Evolutionary conservation across 208 protist genomes (phyloP).

Genomic region (Crithidia brevicula): DNA sequence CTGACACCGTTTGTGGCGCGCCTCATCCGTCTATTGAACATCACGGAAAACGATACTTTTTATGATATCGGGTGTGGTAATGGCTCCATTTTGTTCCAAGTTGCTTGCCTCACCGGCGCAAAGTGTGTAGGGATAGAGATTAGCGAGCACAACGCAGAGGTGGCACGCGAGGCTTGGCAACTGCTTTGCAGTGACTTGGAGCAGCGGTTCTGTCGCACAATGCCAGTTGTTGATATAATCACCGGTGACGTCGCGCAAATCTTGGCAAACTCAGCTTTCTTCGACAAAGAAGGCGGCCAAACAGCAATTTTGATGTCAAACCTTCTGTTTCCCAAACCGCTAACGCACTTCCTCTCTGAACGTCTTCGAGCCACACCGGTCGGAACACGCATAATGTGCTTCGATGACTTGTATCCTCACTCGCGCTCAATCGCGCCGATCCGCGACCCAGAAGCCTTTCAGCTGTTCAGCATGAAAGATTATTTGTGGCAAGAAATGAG

Average conservation of each 20-base stretch:
- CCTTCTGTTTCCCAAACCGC: slow-evolving; percentile 64
- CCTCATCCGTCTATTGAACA: slow-evolving; percentile 50
- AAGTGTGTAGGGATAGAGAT: slow-evolving; percentile 86
- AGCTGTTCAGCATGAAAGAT: slow-evolving; percentile 79
- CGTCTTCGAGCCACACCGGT: slow-evolving; percentile 45
- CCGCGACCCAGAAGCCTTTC: slow-evolving; percentile 81
- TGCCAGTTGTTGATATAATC: slow-evolving; percentile 72
- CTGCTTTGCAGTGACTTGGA: slow-evolving; percentile 46
- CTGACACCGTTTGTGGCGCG: slow-evolving; percentile 81
- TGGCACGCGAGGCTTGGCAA: slow-evolving; percentile 65
- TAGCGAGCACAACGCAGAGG: slow-evolving; percentile 62
- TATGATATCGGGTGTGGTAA: slow-evolving; percentile 88
- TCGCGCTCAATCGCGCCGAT: slow-evolving; percentile 50
- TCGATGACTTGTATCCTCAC: slow-evolving; percentile 85
- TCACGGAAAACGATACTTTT: slow-evolving; percentile 58
- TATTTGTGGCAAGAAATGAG: slow-evolving; percentile 72
- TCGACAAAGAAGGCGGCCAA: slow-evolving; percentile 44
- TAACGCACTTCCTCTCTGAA: slow-evolving; percentile 85
- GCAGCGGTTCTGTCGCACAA: slow-evolving; percentile 37
- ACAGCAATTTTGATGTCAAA: slow-evolving; percentile 81
- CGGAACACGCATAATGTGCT: slow-evolving; percentile 77
- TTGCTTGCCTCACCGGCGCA: slow-evolving; percentile 69
- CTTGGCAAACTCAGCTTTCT: slow-evolving; percentile 39
- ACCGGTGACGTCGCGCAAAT: slow-evolving; percentile 65
- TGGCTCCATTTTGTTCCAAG: slow-evolving; percentile 85